Conservation (phyloP, 192 early-diverging fungal species). For the Coemansia sp. region DNA sequence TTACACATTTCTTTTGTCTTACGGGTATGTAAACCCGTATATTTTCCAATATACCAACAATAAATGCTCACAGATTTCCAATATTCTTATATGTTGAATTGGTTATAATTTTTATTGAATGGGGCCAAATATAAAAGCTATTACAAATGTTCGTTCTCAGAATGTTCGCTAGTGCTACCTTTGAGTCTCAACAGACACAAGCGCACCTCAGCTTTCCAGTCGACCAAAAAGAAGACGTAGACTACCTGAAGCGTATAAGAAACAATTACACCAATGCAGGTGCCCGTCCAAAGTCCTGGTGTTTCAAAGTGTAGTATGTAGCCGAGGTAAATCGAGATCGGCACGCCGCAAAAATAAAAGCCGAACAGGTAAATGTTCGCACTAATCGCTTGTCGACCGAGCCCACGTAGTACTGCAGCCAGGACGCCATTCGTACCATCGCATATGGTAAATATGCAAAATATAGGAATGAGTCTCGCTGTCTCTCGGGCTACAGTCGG, state of each 20-base stretch:
- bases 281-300: slow-evolving; percentile 28
- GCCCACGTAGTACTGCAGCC: slow-evolving; percentile 54
- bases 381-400: slow-evolving; percentile 48
- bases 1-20: too few species aligned
- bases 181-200: too few species aligned
- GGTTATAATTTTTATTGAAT: too few species aligned
- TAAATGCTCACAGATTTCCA: too few species aligned
- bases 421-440: slow-evolving; percentile 61
- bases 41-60: too few species aligned
- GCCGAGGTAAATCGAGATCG: slow-evolving; percentile 46
- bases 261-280: slow-evolving; percentile 18
- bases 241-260: slow-evolving; percentile 13
- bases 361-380: slow-evolving; percentile 50
- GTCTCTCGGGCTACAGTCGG: too few species aligned
- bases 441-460: slow-evolving; percentile 61
- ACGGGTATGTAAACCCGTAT: too few species aligned
- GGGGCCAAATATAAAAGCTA: too few species aligned
- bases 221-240: slow-evolving; percentile 18
- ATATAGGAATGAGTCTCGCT: slow-evolving; percentile 67
- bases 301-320: slow-evolving; percentile 22
- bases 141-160: too few species aligned
- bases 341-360: slow-evolving; percentile 52
- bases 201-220: slow-evolving; percentile 34
- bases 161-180: not conserved
- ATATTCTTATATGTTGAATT: too few species aligned